Percentiles rank a stretch among this genome's conserved stretches.
phyloP scores from a whole-genome alignment of 2,329 filamentous ascomycete genomes.

The Fusarium drepaniforme region DNA sequence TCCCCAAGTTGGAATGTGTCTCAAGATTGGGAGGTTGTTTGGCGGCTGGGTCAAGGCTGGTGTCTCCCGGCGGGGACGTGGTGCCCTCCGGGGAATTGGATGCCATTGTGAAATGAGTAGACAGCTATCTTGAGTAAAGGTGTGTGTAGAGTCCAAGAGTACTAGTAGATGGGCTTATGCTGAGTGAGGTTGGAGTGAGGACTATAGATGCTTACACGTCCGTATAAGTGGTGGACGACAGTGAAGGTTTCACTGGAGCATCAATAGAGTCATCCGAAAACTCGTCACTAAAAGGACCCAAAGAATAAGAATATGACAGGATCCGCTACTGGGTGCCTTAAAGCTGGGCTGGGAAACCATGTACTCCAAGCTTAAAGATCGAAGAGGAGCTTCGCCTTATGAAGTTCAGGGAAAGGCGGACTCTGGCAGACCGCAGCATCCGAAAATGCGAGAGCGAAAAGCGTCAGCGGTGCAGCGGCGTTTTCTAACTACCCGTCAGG shows the following conservation, averaged over 20 bases:
- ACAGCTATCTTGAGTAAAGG: not conserved
- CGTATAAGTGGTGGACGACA: not conserved
- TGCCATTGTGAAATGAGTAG: not conserved
- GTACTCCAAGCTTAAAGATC: not conserved
- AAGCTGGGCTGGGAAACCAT: not conserved
- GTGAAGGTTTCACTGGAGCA: slow-evolving; percentile 3
- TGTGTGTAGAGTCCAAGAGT: not conserved
- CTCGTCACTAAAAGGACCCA: not conserved
- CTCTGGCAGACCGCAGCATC: not conserved
- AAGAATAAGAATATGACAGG: not conserved
- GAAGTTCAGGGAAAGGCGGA: slow-evolving; percentile 19
- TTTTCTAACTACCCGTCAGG: slow-evolving; percentile 16
- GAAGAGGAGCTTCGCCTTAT: slow-evolving; percentile 5
- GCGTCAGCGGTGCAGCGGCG: slow-evolving; percentile 22
- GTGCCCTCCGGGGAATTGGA: slow-evolving; percentile 6
- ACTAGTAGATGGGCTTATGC: not conserved
- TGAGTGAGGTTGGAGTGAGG: not conserved
- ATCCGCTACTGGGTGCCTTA: not conserved
- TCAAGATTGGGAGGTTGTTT: not conserved
- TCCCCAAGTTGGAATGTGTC: not conserved
- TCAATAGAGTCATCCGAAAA: not conserved
- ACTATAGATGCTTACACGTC: not conserved
- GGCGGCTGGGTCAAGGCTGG: not conserved
- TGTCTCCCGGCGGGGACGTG: not conserved
- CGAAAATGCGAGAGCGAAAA: not conserved